A percentile compares a stretch with the other conserved stretches of the same genome.
These are phyloP conservation scores for Uronychia binucleata DNA, from an alignment of 73 alveolate species.

Conservation along the genomic window DNA sequence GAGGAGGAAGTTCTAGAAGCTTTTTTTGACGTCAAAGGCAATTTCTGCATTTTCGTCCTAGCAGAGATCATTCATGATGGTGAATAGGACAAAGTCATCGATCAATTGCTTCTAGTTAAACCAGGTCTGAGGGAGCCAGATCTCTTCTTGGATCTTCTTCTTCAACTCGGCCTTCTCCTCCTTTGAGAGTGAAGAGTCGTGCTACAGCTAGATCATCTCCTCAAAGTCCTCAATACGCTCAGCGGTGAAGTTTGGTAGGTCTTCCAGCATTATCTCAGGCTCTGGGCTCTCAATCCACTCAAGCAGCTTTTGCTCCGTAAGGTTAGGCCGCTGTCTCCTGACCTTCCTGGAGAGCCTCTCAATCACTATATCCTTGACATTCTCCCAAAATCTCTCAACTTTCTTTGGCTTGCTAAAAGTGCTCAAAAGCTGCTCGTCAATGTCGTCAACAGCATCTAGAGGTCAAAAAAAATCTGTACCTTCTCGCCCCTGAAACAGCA, in stretches of 20 bases:
- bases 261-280: conserved; percentile 46
- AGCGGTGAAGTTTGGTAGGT: conserved; percentile 20
- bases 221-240: conserved; percentile 19
- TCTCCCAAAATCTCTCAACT: conserved; percentile 47
- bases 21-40: conserved; percentile 31
- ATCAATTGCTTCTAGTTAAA: conserved; percentile 40
- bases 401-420: conserved; percentile 5
- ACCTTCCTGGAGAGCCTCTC: conserved; percentile 57
- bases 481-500: conserved; percentile 15
- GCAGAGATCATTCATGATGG: conserved; percentile 55
- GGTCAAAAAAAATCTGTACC: conserved; percentile 5
- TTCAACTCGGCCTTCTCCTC: not conserved
- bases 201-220: not conserved
- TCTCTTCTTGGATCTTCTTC: conserved; percentile 10
- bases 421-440: not conserved
- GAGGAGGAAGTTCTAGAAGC: conserved; percentile 11
- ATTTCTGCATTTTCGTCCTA: conserved; percentile 17
- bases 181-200: not conserved
- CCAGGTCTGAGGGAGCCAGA: conserved; percentile 63
- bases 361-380: conserved; percentile 26
- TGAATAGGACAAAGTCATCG: conserved; percentile 64
- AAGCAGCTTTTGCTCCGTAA: conserved; percentile 29
- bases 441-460: conserved; percentile 3
- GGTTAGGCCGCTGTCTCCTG: conserved; percentile 36
- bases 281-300: conserved; percentile 57